Percentiles rank a stretch among this genome's conserved stretches.
Evolutionary conservation across 2,329 filamentous ascomycete species (phyloP).

Genomic region (Aureobasidium namibiae): DNA sequence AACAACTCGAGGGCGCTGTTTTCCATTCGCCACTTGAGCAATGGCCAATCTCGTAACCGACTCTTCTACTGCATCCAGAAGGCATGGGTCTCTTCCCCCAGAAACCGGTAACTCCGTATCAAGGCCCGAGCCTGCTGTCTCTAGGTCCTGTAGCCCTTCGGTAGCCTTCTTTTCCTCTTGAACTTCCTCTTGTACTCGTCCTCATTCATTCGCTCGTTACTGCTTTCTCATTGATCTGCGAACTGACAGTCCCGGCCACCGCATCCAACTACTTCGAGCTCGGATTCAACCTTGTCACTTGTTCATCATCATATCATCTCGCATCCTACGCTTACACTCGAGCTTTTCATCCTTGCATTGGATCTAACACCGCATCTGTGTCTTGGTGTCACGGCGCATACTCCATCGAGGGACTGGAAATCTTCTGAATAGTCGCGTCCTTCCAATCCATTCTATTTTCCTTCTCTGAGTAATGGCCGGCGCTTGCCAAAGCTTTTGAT

Average conservation of each 20-base stretch:
- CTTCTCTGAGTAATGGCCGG: conserved; percentile 1
- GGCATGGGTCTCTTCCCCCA: conserved; percentile 8
- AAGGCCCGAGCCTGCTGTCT: conserved; percentile 11
- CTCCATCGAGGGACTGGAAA: neutral
- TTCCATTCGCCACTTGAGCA: conserved; percentile 5
- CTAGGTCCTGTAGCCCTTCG: conserved; percentile 5
- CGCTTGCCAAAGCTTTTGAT: neutral
- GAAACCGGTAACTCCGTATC: conserved; percentile 11
- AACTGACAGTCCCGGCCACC: neutral
- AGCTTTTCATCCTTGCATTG: conserved; percentile 1
- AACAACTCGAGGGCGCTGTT: neutral
- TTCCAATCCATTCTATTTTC: neutral
- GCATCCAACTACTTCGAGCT: neutral
- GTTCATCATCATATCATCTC: conserved; percentile 3
- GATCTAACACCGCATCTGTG: neutral
- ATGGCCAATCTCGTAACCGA: conserved; percentile 13
- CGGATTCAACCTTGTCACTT: neutral
- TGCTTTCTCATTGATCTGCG: neutral
- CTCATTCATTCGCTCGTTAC: conserved; percentile 9
- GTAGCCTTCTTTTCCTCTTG: conserved; percentile 7
- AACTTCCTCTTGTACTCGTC: conserved; percentile 3
- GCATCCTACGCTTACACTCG: neutral
- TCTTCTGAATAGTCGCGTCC: neutral
- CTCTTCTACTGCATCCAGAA: conserved; percentile 13
- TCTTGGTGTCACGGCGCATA: conserved; percentile 5